These are phyloP conservation scores for Jamesozyma piceae DNA, from an alignment of 805 yeast species.

Conservation along the genomic window DNA sequence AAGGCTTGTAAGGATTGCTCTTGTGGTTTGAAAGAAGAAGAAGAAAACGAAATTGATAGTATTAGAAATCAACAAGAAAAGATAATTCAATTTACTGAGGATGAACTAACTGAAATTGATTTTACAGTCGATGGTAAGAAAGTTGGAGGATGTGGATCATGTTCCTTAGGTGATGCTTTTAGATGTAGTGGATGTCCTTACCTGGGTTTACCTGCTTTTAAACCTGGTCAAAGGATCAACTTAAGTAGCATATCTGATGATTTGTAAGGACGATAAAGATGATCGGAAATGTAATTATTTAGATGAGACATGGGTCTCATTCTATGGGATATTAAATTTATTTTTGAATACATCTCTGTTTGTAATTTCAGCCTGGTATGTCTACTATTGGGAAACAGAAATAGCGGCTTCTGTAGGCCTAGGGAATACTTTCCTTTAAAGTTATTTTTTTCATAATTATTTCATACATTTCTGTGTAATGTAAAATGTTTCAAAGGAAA, in stretches of 20 bases:
- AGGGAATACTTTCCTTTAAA: background rate
- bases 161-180: constrained; percentile 96
- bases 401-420: background rate
- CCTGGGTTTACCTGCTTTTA: constrained; percentile 94
- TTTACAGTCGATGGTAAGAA: constrained; percentile 89
- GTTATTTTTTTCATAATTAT: too few relatives aligned
- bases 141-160: constrained; percentile 95
- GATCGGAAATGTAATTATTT: background rate
- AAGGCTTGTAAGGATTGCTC: constrained; percentile 98
- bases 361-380: background rate
- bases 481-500: too few relatives aligned
- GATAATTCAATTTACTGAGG: constrained; percentile 37
- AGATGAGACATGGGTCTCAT: background rate
- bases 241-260: constrained; percentile 72
- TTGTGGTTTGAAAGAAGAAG: constrained; percentile 88
- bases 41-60: constrained; percentile 46
- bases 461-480: too few relatives aligned
- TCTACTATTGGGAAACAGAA: background rate
- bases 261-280: constrained; percentile 31
- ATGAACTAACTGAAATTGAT: constrained; percentile 82
- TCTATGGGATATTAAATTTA: too few relatives aligned
- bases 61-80: constrained; percentile 27
- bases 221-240: constrained; percentile 87
- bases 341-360: background rate
- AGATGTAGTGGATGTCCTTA: constrained; percentile 98